Conservation (phyloP, 495 filamentous ascomycete genomes). For the Xanthoparmelia taractica region DNA sequence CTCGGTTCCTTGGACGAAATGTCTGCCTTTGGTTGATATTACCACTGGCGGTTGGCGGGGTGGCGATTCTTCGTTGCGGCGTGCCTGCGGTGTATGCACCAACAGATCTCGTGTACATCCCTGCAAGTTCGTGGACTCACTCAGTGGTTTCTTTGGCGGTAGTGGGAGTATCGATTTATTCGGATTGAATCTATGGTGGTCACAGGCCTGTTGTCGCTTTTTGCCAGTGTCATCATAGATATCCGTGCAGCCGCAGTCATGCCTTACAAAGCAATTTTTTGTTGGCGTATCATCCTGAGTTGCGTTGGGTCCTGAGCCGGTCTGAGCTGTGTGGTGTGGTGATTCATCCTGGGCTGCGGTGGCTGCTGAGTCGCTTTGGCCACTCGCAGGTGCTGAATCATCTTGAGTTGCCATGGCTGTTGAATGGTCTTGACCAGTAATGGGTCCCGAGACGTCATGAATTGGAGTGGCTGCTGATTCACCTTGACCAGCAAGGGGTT, state of each 20-base stretch:
- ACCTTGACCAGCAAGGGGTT: too few species aligned
- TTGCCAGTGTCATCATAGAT: neutral
- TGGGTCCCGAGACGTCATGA: too few species aligned
- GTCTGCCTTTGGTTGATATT: neutral
- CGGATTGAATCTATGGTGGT: neutral
- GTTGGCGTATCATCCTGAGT: too few species aligned
- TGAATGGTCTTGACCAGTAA: too few species aligned
- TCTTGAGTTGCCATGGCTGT: too few species aligned
- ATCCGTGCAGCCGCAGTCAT: neutral
- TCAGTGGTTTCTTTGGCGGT: neutral
- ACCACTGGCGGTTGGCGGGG: neutral
- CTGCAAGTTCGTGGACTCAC: neutral
- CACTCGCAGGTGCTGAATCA: too few species aligned
- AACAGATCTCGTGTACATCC: neutral
- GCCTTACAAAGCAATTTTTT: too few species aligned
- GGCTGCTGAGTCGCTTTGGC: too few species aligned
- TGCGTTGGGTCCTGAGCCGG: neutral
- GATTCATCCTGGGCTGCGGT: too few species aligned
- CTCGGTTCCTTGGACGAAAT: neutral
- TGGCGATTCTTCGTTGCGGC: neutral
- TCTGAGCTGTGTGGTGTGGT: too few species aligned
- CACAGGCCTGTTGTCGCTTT: neutral
- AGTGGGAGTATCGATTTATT: neutral
- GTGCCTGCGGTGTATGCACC: neutral
- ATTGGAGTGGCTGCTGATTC: too few species aligned